Evolutionary conservation across 140 eudicot species (phyloP), one percentile per base, ranked within the genome.

Genomic region (Flaveria floridana): DNA sequence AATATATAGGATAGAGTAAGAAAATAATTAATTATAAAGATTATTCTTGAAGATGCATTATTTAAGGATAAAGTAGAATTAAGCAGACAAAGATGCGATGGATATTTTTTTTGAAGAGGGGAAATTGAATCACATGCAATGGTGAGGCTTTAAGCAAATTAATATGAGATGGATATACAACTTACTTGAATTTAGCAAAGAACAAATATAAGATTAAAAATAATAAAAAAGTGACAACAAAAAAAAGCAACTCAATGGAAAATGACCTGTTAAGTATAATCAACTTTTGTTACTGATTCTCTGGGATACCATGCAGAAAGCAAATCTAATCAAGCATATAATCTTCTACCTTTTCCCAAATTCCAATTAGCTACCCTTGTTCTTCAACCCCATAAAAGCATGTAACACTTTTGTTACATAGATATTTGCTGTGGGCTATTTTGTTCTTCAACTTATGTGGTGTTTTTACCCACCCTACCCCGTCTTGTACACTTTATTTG

Each of bases 271-370:
- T 67, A 72, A 72, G 67, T 48, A 78, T 59, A 78, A 48, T 47
- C 65, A 63, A 55, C 83, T 65, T 76, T 79, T 72, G 83, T 42
- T 79, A 42, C 75, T 4, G 79, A 79, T 79, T 79, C 83, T 79
- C 63, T 10, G 83, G 83, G 79, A 79, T 79, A 79, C 74, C 79
- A 65, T 79, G 73, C 74, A 53, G 62, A 79, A 78, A 72, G 78
- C 78, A 72, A 51, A 79, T 77, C 75, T 68, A 39, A 68, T 53
- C 48, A 77, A 52, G 70, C 81, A 62, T 63, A 71, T 20, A 28
- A 62, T 71, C 61, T 52, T 70, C 50, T 37, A 50, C 28, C 78
- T 72, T 72, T 78, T 79, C 30, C 50, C 59, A 64, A 64, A 20
- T 26, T 28, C 42, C 42, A 62, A 12, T 23, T 56, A 56, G 63